Evolutionary conservation across 306 rosid species (phyloP).

Genomic region (Cicer bijugum): DNA sequence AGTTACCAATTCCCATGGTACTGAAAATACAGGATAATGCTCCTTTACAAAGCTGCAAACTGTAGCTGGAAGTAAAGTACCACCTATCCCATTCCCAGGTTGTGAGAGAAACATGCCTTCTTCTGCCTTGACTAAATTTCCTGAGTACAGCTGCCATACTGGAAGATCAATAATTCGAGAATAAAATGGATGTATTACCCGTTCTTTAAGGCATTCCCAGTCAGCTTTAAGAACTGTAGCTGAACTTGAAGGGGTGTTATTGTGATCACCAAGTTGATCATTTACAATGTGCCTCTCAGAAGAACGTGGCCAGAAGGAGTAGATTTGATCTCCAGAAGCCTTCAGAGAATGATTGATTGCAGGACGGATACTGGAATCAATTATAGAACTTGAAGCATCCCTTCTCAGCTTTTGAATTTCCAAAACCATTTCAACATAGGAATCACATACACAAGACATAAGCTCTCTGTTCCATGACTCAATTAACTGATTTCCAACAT

Average conservation of each 20-base stretch:
- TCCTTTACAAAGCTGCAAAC: slow-evolving; percentile 97
- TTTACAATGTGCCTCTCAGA: slow-evolving; percentile 48
- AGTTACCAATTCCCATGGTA: slow-evolving; percentile 93
- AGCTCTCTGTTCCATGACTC: slow-evolving; percentile 96
- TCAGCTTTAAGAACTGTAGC: slow-evolving; percentile 65
- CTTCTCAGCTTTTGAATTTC: slow-evolving; percentile 81
- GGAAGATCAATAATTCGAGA: slow-evolving; percentile 85
- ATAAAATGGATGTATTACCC: slow-evolving; percentile 84
- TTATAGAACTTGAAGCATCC: slow-evolving; percentile 64
- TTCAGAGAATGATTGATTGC: slow-evolving; percentile 66
- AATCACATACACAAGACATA: slow-evolving; percentile 94
- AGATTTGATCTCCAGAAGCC: slow-evolving; percentile 77
- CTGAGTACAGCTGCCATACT: slow-evolving; percentile 96
- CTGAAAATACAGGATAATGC: slow-evolving; percentile 96
- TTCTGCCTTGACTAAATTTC: slow-evolving; percentile 94
- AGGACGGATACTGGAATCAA: slow-evolving; percentile 61
- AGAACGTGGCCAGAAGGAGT: slow-evolving; percentile 93
- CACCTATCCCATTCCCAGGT: slow-evolving; percentile 85
- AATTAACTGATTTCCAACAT: slow-evolving; percentile 80
- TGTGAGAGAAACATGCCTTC: slow-evolving; percentile 99
- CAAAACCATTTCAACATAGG: slow-evolving; percentile 81
- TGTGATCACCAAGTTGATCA: slow-evolving; percentile 51
- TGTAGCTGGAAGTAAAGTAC: slow-evolving; percentile 83
- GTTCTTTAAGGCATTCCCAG: slow-evolving; percentile 81
- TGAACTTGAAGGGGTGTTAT: slow-evolving; percentile 47